These are phyloP conservation scores for Fusarium cicatricum DNA, from an alignment of 2,329 filamentous ascomycete species.

Conservation along the genomic window DNA sequence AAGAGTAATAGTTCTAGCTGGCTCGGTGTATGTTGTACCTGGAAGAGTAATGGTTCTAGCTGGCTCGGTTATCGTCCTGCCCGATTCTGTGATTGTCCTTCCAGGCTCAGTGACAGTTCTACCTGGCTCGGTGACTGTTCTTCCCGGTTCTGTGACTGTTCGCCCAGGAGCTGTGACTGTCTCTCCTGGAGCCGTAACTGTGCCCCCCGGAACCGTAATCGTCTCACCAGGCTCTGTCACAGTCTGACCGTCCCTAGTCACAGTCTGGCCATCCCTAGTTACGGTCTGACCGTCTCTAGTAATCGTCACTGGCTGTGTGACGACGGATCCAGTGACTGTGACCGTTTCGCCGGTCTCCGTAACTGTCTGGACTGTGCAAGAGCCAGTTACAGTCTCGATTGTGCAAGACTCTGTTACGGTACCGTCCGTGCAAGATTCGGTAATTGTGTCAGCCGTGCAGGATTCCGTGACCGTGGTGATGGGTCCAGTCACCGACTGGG, in stretches of 20 bases:
- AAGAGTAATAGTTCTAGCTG: no score
- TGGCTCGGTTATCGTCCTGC: not conserved
- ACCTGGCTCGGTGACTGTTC: slow-evolving; percentile 18
- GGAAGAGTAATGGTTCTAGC: not conserved
- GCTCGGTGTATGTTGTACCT: not conserved
- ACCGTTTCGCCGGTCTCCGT: slow-evolving; percentile 13
- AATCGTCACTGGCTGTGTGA: slow-evolving; percentile 12
- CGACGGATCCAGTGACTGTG: not conserved
- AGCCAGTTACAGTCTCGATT: no score
- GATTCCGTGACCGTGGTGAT: no score
- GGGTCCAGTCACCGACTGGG: no score
- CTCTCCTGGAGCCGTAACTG: slow-evolving; percentile 8
- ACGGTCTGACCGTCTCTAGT: slow-evolving; percentile 1
- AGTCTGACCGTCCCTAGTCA: slow-evolving; percentile 13
- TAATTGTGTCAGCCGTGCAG: no score
- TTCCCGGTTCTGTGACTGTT: slow-evolving; percentile 12
- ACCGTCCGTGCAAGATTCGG: no score
- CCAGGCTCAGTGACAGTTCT: slow-evolving; percentile 15
- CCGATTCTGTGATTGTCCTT: slow-evolving; percentile 13
- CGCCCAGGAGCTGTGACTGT: slow-evolving; percentile 20
- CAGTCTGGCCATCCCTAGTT: not conserved
- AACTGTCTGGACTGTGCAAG: not conserved
- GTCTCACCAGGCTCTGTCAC: slow-evolving; percentile 14
- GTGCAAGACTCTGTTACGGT: no score
- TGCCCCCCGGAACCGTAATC: slow-evolving; percentile 17